Percentiles rank a stretch among this genome's conserved stretches.
Conservation (phyloP, 1,139 yeast species). For the Magnusiomyces clavatus region DNA sequence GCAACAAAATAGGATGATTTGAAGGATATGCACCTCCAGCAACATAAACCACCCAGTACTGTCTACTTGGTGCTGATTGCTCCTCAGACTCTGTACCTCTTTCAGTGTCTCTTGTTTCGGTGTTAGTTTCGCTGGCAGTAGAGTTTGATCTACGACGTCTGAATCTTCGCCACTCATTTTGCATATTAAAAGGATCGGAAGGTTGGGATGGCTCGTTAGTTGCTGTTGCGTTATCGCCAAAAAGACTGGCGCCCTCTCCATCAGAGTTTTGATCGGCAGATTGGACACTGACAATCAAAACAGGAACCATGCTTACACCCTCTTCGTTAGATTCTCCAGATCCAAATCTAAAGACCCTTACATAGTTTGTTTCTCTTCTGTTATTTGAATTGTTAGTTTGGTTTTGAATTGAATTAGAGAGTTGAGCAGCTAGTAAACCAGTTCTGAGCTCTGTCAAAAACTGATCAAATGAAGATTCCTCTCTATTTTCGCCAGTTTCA, state of each 20-base stretch:
- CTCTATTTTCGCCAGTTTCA: neutral
- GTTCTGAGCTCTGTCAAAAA: conserved; percentile 36
- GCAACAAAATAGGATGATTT: conserved; percentile 41
- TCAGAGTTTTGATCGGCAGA: conserved; percentile 29
- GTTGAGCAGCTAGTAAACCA: conserved; percentile 36
- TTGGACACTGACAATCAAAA: conserved; percentile 50
- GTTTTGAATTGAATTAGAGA: conserved; percentile 20
- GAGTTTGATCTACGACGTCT: neutral
- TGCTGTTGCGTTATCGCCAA: neutral
- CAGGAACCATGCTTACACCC: conserved; percentile 37
- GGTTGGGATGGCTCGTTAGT: neutral
- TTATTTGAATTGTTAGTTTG: conserved; percentile 14
- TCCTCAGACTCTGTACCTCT: conserved; percentile 1
- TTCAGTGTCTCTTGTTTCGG: neutral
- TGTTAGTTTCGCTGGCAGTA: neutral
- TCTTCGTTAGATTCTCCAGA: conserved; percentile 1
- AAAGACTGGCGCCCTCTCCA: neutral
- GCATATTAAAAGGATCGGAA: neutral
- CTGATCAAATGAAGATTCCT: conserved; percentile 30
- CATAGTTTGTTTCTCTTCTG: conserved; percentile 34
- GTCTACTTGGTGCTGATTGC: conserved; percentile 17
- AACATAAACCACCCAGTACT: conserved; percentile 45
- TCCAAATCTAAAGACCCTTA: conserved; percentile 46
- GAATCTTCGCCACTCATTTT: too few species aligned
- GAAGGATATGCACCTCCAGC: conserved; percentile 43